These are phyloP conservation scores for Chrysoporthe cubensis DNA, from an alignment of 2,329 filamentous ascomycete species.

Conservation along the genomic window DNA sequence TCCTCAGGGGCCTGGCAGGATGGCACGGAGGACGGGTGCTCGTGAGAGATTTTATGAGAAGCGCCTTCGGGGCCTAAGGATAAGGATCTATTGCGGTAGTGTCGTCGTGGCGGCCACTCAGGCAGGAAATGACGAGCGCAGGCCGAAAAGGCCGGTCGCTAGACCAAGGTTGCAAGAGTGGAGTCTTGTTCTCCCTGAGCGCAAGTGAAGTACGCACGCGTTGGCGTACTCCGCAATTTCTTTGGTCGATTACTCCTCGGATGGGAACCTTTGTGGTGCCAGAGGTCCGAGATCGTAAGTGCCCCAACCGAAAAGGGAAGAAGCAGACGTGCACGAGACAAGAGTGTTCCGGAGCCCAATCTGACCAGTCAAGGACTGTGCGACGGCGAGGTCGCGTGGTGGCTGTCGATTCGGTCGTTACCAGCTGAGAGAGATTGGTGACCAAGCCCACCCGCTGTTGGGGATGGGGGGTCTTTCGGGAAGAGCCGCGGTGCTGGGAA, in stretches of 20 bases:
- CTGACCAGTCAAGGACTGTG: slow-evolving; percentile 12
- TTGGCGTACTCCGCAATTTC: slow-evolving; percentile 24
- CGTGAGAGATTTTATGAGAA: slow-evolving; percentile 15
- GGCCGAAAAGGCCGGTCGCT: slow-evolving; percentile 19
- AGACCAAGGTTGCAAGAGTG: slow-evolving; percentile 18
- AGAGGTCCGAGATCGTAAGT: slow-evolving; percentile 13
- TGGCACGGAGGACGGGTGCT: slow-evolving; percentile 19
- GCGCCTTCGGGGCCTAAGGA: slow-evolving; percentile 9
- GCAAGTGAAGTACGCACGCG: slow-evolving; percentile 25
- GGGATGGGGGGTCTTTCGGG: slow-evolving; percentile 3
- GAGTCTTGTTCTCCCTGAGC: slow-evolving; percentile 22
- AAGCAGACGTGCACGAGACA: slow-evolving; percentile 19
- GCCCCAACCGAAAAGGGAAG: slow-evolving; percentile 15
- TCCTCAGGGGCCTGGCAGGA: slow-evolving; percentile 27
- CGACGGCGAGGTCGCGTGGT: slow-evolving; percentile 9
- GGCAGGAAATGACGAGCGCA: slow-evolving; percentile 28
- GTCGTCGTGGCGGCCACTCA: slow-evolving; percentile 25
- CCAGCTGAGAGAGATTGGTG: background rate
- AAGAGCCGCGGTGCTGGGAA: slow-evolving; percentile 8
- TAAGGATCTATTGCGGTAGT: slow-evolving; percentile 26
- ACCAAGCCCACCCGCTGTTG: background rate
- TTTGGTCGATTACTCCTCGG: background rate
- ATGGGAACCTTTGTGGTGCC: slow-evolving; percentile 9
- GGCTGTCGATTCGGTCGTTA: background rate
- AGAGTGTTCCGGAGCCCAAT: slow-evolving; percentile 7